Base-by-base conservation (phyloP, 305 asterid genomes). In the Plantago lanceolata region DNA sequence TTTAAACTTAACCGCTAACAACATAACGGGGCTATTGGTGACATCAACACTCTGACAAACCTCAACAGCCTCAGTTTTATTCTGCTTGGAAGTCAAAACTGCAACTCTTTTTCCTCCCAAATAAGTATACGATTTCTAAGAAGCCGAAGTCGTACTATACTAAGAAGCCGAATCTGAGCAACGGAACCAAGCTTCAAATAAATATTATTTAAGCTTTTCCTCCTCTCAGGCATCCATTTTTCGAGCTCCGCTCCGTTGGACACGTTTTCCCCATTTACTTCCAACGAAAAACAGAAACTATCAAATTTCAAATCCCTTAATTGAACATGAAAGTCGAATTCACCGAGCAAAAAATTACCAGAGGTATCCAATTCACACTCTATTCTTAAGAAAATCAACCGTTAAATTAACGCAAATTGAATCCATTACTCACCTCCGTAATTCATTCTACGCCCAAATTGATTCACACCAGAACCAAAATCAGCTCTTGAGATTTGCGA, bases 131-230 rank as follows among this genome's bases (percentile, higher is more conserved):
- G 88, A 73, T 68, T 92, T 87, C 19, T n/a, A n/a, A n/a, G 94
- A 73, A 67, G 90, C 84, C 12, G 80, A 79, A 6, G 84, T 86
- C 87, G 78, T 85, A 69, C 64, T 87, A 71, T 84, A 71, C n/a
- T n/a, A n/a, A n/a, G n/a, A n/a, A n/a, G n/a, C n/a, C 96, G 92
- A 48, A 87, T 78, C 80, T 82, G 96, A 18, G 94, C 96, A 26
- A 89, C 91, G 33, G 94, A 94, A 61, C 96, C 97, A 2, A 96
- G 97, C 72, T 78, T 89, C 81, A 89, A 73, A 72, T 79, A 86
- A 81, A 81, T 89, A 54, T 63, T 80, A 59, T 74, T 76, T 5
- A 76, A 72, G 68, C 73, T 81, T 78, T 59, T 85, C 5, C 77
- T 76, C 76, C 75, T 80, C 66, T 80, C 89, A 63, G 79, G 93